Base-by-base conservation (phyloP, 805 yeast genomes). In the Candida schatavii region DNA sequence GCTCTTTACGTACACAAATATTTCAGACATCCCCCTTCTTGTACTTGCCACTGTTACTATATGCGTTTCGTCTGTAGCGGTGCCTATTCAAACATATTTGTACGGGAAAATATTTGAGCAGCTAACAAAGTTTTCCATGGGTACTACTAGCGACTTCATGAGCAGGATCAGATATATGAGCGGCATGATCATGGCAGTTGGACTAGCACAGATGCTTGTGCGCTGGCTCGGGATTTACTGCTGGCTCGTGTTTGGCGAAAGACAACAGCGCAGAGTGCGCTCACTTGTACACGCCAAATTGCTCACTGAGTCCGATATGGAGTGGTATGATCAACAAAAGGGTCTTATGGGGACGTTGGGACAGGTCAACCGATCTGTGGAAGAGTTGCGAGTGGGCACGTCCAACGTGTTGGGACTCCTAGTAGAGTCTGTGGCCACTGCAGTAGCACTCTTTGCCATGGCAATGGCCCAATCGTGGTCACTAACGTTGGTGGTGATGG, bases 381-480 rank as follows among this genome's bases (percentile, higher is more conserved):
- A 88, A 61, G 95, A 88, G 51, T 55, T 79, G 35, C 66, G 93
- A 55, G 62, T 76, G 0, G 86, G 89, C 1, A 68, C 78, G 3
- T 78, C 91, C 2, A 90, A 85, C 54, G 77, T 82, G 3, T 55
- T 81, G 14, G 88, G 85, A 0, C 50, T 81, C 17, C 53, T 82
- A 1, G 54, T 78, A 10, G 81, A 81, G 48, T 72, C 80, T 6
- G 31, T 70, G 1, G 75, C 80, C 0, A 72, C 88, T 0, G 64
- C 80, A 0, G 40, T 77, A 3, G 78, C 84, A 0, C 61, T 84
- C 9, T 55, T 83, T 1, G 72, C 78, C 1, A 78, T 85, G 0
- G 81, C 96, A 1, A 75, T 93, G 56, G 74, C 75, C 46, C 82
- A 80, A 46, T 86, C 95, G 2, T 91, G 97, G 97, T 74, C 86